A percentile compares a stretch with the other conserved stretches of the same genome.
phyloP scores from a whole-genome alignment of 306 rosid genomes.

The Prunus salicina region DNA sequence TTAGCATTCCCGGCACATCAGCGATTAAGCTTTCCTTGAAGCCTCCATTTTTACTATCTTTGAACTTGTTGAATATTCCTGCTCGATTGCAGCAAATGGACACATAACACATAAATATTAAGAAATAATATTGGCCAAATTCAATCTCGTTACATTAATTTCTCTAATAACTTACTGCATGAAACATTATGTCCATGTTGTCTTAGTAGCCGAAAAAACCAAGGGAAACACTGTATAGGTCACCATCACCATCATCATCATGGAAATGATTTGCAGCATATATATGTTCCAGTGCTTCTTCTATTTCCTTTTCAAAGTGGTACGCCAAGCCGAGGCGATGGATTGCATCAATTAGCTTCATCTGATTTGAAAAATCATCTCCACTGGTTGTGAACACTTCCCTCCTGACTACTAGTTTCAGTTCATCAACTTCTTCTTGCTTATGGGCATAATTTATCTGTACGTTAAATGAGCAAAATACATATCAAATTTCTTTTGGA shows the following conservation, averaged over 20 bases:
- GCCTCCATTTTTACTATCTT: not conserved
- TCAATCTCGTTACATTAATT: too few species aligned
- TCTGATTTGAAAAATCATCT: not conserved
- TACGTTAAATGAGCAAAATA: not conserved
- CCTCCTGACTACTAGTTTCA: not conserved
- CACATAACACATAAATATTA: too few species aligned
- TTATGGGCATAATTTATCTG: not conserved
- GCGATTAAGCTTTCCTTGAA: not conserved
- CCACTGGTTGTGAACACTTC: too few species aligned
- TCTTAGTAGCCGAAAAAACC: too few species aligned
- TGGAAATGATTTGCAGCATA: not conserved
- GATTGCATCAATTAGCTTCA: too few species aligned
- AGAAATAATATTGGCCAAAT: too few species aligned
- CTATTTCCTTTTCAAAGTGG: slow-evolving; percentile 37
- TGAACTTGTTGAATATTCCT: too few species aligned
- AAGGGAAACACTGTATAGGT: too few species aligned
- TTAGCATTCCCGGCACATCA: too few species aligned
- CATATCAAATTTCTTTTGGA: too few species aligned
- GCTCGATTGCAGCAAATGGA: not conserved
- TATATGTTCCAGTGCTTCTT: not conserved
- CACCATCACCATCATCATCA: not conserved
- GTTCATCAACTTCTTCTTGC: not conserved
- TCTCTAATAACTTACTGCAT: not conserved
- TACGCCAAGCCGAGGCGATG: not conserved
- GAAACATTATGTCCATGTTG: not conserved